phyloP scores from a whole-genome alignment of 2,329 filamentous ascomycete genomes.

The Nigrospora osmanthi region DNA sequence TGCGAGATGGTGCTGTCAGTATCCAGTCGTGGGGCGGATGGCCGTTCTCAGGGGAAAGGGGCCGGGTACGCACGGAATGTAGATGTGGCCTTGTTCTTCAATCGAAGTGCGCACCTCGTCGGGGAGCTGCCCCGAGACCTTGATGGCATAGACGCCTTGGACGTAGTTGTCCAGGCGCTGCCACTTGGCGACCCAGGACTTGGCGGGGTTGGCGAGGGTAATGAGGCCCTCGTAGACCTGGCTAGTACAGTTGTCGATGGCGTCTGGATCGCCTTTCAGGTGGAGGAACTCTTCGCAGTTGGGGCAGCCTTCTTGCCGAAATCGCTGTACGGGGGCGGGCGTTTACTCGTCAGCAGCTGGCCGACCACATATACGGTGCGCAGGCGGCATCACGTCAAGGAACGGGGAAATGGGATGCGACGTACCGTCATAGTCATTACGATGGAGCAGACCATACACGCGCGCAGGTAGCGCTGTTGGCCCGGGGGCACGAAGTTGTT shows the following conservation, averaged over 20 bases:
- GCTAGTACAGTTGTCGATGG: constrained; percentile 87
- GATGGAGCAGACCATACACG: constrained; percentile 98
- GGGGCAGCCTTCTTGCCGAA: constrained; percentile 80
- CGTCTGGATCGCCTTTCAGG: constrained; percentile 69
- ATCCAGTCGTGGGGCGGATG: constrained; percentile 12
- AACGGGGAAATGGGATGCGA: constrained; percentile 7
- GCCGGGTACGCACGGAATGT: constrained; percentile 51
- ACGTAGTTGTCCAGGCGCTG: constrained; percentile 86
- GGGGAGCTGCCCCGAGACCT: constrained; percentile 76
- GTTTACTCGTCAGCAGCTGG: not conserved
- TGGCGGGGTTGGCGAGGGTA: constrained; percentile 70
- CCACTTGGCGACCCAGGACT: constrained; percentile 95
- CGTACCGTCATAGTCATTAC: constrained; percentile 73
- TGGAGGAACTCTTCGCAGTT: constrained; percentile 94
- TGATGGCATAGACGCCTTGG: constrained; percentile 84
- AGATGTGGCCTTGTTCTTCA: constrained; percentile 56
- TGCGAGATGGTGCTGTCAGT: not conserved
- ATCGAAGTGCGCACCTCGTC: constrained; percentile 55
- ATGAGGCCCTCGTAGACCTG: constrained; percentile 94
- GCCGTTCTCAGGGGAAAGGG: constrained; percentile 25
- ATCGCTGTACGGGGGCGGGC: constrained; percentile 49
- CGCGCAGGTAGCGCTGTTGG: constrained; percentile 81
- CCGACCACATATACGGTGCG: not conserved
- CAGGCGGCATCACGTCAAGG: not conserved
- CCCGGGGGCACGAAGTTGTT: constrained; percentile 62